Evolutionary conservation across 768 basidiomycete species (phyloP), one percentile per base, ranked within the genome.

Genomic region (Mycena chlorophos): DNA sequence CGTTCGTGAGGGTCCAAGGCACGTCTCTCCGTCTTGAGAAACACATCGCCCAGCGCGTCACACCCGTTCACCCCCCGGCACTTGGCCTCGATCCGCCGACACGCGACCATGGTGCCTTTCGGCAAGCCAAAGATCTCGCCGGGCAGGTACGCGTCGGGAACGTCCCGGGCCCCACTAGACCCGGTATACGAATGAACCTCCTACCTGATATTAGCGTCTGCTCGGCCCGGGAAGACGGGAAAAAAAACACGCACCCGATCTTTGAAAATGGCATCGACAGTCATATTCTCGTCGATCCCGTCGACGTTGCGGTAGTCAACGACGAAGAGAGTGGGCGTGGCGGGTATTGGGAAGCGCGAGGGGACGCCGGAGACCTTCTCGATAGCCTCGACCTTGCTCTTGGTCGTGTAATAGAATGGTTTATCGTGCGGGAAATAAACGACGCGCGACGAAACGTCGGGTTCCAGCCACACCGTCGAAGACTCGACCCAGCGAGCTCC

Each of bases 181-280:
- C 55, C 28, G 23, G 31, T 42, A 38, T 38, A 56, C 26, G 55
- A 56, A 30, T 56, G 55, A 38, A 49, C 23, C 19, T 56, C 55
- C 55, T 56, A 14, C 22, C 10, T 10, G 40, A 34, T 2, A 34
- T 45, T 22, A 53, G n/a, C n/a, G n/a, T n/a, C n/a, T n/a, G n/a
- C n/a, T 53, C 42, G 26, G n/a, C 22, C 19, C 1, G 5, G 27
- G 38, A 29, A 12, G 30, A 16, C 28, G 19, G 14, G 0, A 16
- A 2, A 45, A 27, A 16, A 5, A 16, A 17, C 23, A 28, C 39
- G 29, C n/a, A 56, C 55, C 23, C 50, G 55, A 29, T 56, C 55
- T n/a, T 47, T 47, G 42, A 56, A 31, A 20, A 51, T 4, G 13
- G 48, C n/a, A 51, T 56, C 55, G 20, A 56, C 19, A 5, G 55